A percentile compares a stretch with the other conserved stretches of the same genome.
Conservation (phyloP, 768 basidiomycete genomes). For the Auriscalpium microsporum region DNA sequence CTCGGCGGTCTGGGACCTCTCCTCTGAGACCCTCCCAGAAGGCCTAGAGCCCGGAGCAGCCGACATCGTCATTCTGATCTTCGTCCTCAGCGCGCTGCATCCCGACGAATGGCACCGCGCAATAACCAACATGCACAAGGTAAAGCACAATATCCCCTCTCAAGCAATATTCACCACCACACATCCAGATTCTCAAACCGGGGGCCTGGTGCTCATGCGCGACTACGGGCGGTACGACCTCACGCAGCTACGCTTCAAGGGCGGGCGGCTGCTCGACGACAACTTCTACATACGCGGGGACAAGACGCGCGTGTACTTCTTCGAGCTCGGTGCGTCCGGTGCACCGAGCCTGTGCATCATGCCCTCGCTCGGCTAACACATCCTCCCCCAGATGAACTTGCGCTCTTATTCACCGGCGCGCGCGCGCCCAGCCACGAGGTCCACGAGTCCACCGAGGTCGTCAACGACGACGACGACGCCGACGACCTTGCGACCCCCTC, state of each 20-base stretch:
- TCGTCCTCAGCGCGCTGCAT: constrained; percentile 88
- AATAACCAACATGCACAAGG: constrained; percentile 69
- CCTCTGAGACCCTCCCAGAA: constrained; percentile 55
- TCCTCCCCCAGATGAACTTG: constrained; percentile 54
- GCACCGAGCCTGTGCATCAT: background rate
- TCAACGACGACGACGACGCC: constrained; percentile 29
- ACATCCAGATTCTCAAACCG: constrained; percentile 74
- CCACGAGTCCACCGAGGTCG: constrained; percentile 22
- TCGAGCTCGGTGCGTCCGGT: constrained; percentile 56
- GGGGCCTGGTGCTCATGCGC: constrained; percentile 74
- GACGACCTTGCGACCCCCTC: background rate
- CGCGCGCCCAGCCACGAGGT: constrained; percentile 28
- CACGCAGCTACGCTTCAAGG: constrained; percentile 90
- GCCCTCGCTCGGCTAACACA: background rate
- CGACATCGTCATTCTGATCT: constrained; percentile 87
- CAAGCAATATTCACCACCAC: background rate
- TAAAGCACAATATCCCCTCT: constrained; percentile 20
- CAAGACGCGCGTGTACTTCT: constrained; percentile 96
- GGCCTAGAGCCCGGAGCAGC: constrained; percentile 60
- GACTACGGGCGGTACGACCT: constrained; percentile 96
- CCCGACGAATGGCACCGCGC: constrained; percentile 87
- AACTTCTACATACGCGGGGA: constrained; percentile 97
- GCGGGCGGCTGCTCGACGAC: constrained; percentile 77
- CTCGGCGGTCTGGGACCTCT: constrained; percentile 88
- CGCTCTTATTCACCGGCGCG: constrained; percentile 69